Evolutionary conservation across 495 filamentous ascomycete species (phyloP), one percentile per base, ranked within the genome.

Genomic region (Xylaria curta): DNA sequence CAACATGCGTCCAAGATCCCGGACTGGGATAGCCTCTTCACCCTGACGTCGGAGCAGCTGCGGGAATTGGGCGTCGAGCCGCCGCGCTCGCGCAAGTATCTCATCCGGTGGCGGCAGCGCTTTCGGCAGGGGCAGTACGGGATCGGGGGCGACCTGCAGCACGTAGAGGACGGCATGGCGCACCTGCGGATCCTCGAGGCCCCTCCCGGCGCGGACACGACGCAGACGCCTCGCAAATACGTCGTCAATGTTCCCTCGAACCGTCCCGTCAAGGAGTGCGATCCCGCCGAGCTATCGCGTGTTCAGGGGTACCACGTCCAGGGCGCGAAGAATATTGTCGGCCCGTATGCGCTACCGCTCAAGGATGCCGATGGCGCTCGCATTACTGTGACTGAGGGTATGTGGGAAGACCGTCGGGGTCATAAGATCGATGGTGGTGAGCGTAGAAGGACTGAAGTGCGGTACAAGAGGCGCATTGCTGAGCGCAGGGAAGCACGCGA

Each of bases 391-490:
- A 89, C 91, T 73, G 94, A 97, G 76, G 93, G 93, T 4, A 90
- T 97, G 86, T 97, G 95, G 94, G 94, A 97, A 83, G 85, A 92
- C 75, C 86, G 82, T 76, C 86, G 92, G 69, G 96, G 96, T 49
- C 88, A 89, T 58, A 99, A 98, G 89, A 88, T 98, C 72, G 96
- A 99, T 85, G 96, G 96, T 76, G 96, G 96, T 86, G 96, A 99
- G 84, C 89, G 96, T 79, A 89, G 97, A 80, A 90, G 88, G 82
- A 91, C 90, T 21, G 92, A 97, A 82, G 91, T 98, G 56, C 85
- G 93, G 49, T 87, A 85, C 71, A 86, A 85, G 83, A 81, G 78
- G 72, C 78, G 83, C 28, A 79, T 85, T n/a, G 83, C 82, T 3
- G 82, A 86, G 76, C 82, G 85, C 6, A 83, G 81, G 68, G 84